Conservation (phyloP, 495 filamentous ascomycete genomes). For the Amphirosellinia nigrospora region DNA sequence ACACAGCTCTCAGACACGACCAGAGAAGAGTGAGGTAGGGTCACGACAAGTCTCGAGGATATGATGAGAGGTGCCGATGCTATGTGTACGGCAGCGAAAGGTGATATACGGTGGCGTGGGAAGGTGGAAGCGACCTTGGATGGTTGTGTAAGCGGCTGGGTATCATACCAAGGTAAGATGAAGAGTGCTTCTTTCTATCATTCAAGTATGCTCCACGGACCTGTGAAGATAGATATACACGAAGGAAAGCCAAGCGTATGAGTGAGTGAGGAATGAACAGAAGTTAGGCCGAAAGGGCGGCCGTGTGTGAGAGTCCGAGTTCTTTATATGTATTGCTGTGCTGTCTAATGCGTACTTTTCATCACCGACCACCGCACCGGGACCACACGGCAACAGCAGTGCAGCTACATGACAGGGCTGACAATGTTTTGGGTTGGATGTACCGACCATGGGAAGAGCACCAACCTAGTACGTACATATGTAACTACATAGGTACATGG, state of each 20-base stretch:
- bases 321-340: neutral
- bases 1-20: neutral
- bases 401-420: neutral
- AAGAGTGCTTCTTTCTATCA: neutral
- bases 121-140: neutral
- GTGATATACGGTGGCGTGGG: neutral
- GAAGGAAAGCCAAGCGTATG: conserved; percentile 1
- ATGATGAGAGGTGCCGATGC: neutral
- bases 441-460: neutral
- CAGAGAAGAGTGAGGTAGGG: neutral
- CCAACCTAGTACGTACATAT: neutral
- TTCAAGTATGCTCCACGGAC: neutral
- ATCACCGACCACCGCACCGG: neutral
- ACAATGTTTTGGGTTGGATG: neutral
- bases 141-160: neutral
- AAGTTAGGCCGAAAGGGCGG: neutral
- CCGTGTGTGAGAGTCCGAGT: neutral
- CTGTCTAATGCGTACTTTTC: neutral
- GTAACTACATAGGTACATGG: neutral
- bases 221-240: neutral
- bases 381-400: neutral
- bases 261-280: neutral
- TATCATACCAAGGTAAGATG: neutral
- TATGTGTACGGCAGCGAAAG: neutral
- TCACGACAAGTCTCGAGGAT: neutral